A percentile compares a stretch with the other conserved stretches of the same genome.
phyloP scores from a whole-genome alignment of 805 yeast species.

The Zygosaccharomyces gambellarensis region DNA sequence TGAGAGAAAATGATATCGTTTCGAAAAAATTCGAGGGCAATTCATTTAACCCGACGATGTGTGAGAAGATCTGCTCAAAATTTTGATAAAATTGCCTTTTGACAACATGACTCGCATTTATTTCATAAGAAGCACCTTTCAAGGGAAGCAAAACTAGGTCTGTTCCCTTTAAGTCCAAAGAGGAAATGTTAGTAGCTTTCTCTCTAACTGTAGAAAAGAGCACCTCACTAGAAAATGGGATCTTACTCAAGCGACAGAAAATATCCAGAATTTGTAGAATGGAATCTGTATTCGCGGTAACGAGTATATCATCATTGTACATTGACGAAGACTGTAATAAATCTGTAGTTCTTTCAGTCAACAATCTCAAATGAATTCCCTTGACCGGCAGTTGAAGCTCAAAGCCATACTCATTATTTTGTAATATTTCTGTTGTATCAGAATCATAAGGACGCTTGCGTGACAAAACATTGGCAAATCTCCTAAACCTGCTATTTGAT shows the following conservation, averaged over 20 bases:
- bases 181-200: conserved; percentile 24
- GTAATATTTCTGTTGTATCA: conserved; percentile 18
- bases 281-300: conserved; percentile 29
- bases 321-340: conserved; percentile 57
- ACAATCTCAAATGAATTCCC: conserved; percentile 45
- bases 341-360: conserved; percentile 67
- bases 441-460: conserved; percentile 22
- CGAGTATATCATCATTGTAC: conserved; percentile 25
- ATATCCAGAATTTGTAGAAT: conserved; percentile 34
- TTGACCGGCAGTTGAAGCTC: conserved; percentile 22
- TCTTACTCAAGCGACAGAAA: conserved; percentile 35
- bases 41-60: conserved; percentile 31
- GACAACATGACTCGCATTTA: conserved; percentile 14
- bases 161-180: conserved; percentile 13
- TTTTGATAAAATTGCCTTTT: conserved; percentile 21
- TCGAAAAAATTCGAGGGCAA: conserved; percentile 26
- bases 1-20: conserved; percentile 17
- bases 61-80: conserved; percentile 28
- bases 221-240: conserved; percentile 68
- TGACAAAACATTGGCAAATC: conserved; percentile 15
- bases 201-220: conserved; percentile 31
- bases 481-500: conserved; percentile 14
- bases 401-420: conserved; percentile 23
- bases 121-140: conserved; percentile 27
- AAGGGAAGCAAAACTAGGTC: conserved; percentile 26